A percentile compares a stretch with the other conserved stretches of the same genome.
Evolutionary conservation across 129 eudicot species (phyloP).

Genomic region (Mikania micrantha): DNA sequence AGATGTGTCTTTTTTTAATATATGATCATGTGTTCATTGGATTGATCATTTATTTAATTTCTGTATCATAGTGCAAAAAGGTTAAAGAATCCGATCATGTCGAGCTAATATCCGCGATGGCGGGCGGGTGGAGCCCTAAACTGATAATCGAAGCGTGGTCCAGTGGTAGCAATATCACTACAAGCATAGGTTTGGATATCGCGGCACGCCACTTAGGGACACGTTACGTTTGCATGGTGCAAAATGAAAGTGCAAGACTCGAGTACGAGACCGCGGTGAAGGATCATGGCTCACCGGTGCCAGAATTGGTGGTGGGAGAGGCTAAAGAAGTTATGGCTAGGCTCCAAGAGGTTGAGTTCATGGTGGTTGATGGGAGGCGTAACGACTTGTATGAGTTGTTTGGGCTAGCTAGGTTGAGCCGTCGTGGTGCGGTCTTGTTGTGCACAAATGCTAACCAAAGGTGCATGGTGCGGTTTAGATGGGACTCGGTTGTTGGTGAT

Average conservation of each 20-base stretch:
- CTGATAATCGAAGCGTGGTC: slow-evolving; percentile 42
- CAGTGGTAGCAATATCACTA: slow-evolving; percentile 23
- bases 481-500: slow-evolving; percentile 25
- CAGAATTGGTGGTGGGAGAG: slow-evolving; percentile 46
- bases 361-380: slow-evolving; percentile 47
- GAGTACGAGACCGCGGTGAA: slow-evolving; percentile 28
- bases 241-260: slow-evolving; percentile 28
- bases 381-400: slow-evolving; percentile 31
- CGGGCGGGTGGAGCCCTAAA: slow-evolving; percentile 49
- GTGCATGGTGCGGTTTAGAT: slow-evolving; percentile 20
- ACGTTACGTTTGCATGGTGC: slow-evolving; percentile 43
- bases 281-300: slow-evolving; percentile 6
- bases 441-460: slow-evolving; percentile 22
- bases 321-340: slow-evolving; percentile 33
- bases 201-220: slow-evolving; percentile 44
- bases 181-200: slow-evolving; percentile 39
- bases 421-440: slow-evolving; percentile 46
- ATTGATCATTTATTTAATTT: slow-evolving; percentile 2
- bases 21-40: neutral
- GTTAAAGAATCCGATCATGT: slow-evolving; percentile 27
- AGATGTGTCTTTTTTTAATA: neutral
- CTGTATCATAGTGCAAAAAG: slow-evolving; percentile 25
- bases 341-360: slow-evolving; percentile 34
- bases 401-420: slow-evolving; percentile 26
- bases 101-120: slow-evolving; percentile 55